Percentiles rank a stretch among this genome's conserved stretches.
Conservation (phyloP, 1,284 basidiomycete species). For the Moniliophthora roreri region DNA sequence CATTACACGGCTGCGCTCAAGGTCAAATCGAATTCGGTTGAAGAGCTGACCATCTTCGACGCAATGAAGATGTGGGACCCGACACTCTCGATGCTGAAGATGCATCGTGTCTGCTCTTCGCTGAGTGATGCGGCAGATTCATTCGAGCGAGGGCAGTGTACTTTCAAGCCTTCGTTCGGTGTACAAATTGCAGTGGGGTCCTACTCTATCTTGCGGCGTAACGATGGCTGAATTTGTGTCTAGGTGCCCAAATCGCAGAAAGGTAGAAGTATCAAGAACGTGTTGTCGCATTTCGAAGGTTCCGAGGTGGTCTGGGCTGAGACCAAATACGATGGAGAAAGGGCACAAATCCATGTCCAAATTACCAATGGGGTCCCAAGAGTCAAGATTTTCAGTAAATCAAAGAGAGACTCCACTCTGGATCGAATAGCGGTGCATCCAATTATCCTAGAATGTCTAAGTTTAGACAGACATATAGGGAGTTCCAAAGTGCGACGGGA, state of each 20-base stretch:
- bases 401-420: constrained; percentile 73
- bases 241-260: constrained; percentile 84
- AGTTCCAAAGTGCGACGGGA: constrained; percentile 36
- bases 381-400: constrained; percentile 85
- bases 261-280: constrained; percentile 56
- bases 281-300: constrained; percentile 47
- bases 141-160: constrained; percentile 38
- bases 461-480: constrained; percentile 30
- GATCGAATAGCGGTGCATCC: constrained; percentile 71
- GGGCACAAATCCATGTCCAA: constrained; percentile 84
- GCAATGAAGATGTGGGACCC: constrained; percentile 77
- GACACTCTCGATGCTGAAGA: constrained; percentile 48
- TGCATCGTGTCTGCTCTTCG: constrained; percentile 55
- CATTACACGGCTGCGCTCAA: constrained; percentile 51
- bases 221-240: background rate
- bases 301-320: constrained; percentile 71
- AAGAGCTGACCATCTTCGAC: constrained; percentile 55
- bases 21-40: constrained; percentile 53
- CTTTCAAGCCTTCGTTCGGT: constrained; percentile 34
- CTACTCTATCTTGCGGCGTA: background rate
- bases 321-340: constrained; percentile 89
- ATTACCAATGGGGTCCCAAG: constrained; percentile 37
- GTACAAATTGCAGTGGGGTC: constrained; percentile 53
- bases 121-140: constrained; percentile 59
- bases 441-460: constrained; percentile 64